Evolutionary conservation across 352 stramenopile species (phyloP), one percentile per base, ranked within the genome.

Genomic region (Globisporangium cylindrosporum): DNA sequence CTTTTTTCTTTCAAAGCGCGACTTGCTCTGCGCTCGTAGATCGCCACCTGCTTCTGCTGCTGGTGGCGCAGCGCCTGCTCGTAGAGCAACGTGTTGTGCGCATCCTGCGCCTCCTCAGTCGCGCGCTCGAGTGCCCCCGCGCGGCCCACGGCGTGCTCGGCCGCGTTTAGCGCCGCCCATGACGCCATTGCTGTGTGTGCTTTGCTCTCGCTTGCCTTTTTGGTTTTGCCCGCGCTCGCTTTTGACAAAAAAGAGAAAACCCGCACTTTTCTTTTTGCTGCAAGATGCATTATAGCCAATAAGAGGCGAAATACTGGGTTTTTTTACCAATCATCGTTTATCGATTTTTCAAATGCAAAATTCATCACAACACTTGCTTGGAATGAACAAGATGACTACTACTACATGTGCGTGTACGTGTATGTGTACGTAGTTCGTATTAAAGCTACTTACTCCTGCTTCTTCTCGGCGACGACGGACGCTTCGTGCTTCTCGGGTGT

Each of bases 81-180:
- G 60, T 93, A 93, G 57, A 82, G 67, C 20, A 70, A 68, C 3
- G 79, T 75, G 56, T 88, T 82, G 12, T 84, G 72, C n/a, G 86
- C 81, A 51, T 93, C 86, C 62, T 89, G 83, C 0, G 86, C 86
- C 59, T 93, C 86, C 51, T 85, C 75, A 8, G 83, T 93, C 9
- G 81, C 81, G 9, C 72, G 68, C 56, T 73, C 66, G 22, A 71
- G 63, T 4, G 70, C 69, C 1, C 64, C 58, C 24, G 32, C 34
- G 51, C 65, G 64, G 8, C 36, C 56, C 32, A 53, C 65, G 54
- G 70, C 74, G 72, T 72, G 75, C 27, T 65, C 74, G n/a, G 65
- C 64, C 4, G 79, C 76, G 56, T 92, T 91, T 57, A 92, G 60
- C 55, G 84, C 82, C 41, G 81, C 79, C 84, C 84, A 92, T n/a